phyloP scores from a whole-genome alignment of 1,284 basidiomycete species.

The Fomitopsis schrenkii region DNA sequence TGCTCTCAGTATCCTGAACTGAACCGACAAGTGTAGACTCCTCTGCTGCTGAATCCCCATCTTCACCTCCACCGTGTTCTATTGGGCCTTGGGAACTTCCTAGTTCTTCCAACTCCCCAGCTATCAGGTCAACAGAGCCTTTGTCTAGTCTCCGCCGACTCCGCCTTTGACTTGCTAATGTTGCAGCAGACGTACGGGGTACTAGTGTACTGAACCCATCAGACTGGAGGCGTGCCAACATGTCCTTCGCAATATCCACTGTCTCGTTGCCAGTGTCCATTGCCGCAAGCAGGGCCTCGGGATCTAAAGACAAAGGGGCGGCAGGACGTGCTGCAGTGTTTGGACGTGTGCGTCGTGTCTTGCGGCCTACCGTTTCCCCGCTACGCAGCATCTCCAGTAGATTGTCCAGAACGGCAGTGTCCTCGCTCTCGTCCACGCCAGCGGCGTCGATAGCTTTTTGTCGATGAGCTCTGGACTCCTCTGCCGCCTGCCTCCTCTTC shows the following conservation, averaged over 20 bases:
- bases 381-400: conserved; percentile 70
- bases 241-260: conserved; percentile 62
- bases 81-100: neutral
- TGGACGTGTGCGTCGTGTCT: conserved; percentile 49
- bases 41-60: neutral
- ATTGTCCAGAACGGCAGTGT: conserved; percentile 64
- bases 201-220: conserved; percentile 33
- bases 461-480: conserved; percentile 56
- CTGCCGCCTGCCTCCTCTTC: conserved; percentile 61
- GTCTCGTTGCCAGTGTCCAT: conserved; percentile 38
- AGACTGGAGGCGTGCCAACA: conserved; percentile 69
- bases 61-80: neutral
- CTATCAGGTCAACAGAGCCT: neutral
- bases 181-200: neutral
- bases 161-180: neutral
- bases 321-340: conserved; percentile 30
- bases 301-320: conserved; percentile 38
- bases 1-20: neutral
- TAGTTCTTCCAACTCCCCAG: neutral
- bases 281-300: conserved; percentile 27
- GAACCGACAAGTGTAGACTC: neutral
- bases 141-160: neutral
- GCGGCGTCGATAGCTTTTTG: conserved; percentile 46
- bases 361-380: conserved; percentile 60
- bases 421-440: conserved; percentile 46